A percentile compares a stretch with the other conserved stretches of the same genome.
These are phyloP conservation scores for Stachybotrys elegans DNA, from an alignment of 2,329 filamentous ascomycete genomes.

Conservation along the genomic window DNA sequence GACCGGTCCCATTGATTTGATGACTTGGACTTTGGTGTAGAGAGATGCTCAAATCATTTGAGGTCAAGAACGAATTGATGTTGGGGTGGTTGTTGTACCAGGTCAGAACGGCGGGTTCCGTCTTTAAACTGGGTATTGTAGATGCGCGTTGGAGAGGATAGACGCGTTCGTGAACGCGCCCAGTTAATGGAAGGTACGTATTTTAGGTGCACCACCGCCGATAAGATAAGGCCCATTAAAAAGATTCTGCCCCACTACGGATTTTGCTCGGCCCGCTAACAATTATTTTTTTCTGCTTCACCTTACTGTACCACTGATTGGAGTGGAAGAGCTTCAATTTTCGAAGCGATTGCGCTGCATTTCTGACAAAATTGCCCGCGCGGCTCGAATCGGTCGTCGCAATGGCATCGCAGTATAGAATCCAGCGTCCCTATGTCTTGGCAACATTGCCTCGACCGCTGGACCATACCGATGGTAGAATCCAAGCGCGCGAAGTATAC, in stretches of 20 bases:
- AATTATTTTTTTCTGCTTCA: conserved; percentile 1
- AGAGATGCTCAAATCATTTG: too few species aligned
- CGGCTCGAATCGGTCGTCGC: too few species aligned
- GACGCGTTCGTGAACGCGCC: too few species aligned
- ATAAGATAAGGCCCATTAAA: too few species aligned
- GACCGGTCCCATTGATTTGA: conserved; percentile 35
- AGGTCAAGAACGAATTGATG: too few species aligned
- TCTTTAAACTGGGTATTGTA: neutral
- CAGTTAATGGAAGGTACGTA: too few species aligned
- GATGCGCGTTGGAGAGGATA: too few species aligned
- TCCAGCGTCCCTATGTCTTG: conserved; percentile 61
- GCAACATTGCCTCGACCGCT: conserved; percentile 55
- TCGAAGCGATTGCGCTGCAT: neutral
- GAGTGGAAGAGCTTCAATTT: neutral
- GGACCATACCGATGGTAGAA: conserved; percentile 44
- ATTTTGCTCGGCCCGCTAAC: neutral
- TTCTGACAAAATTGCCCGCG: too few species aligned
- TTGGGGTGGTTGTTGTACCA: too few species aligned
- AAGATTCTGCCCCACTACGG: neutral
- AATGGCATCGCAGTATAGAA: conserved; percentile 57
- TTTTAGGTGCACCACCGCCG: neutral
- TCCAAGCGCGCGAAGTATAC: conserved; percentile 56
- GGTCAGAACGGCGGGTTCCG: neutral
- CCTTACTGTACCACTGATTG: neutral
- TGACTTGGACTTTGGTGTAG: too few species aligned